Base-by-base conservation (phyloP, 2,329 filamentous ascomycete genomes). In the Xylariaceae sp. region DNA sequence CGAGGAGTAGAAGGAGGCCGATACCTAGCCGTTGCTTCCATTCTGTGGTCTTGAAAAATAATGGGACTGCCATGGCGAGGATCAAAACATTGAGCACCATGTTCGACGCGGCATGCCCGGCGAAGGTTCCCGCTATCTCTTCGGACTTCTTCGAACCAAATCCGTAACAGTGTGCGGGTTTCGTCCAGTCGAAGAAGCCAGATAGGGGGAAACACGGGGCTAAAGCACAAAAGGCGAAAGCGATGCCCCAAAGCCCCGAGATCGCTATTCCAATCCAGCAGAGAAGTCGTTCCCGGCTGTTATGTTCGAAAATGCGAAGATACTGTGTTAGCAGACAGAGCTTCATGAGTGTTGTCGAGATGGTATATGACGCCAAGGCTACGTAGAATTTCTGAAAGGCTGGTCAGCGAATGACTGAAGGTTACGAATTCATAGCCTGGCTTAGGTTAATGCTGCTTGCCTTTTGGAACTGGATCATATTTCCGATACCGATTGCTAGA, bases 291-390 rank as follows among this genome's bases (percentile, higher is more conserved):
- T 59, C 48, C n/a, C 60, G 64, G 2, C 16, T 58, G 16, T 57
- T 63, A 7, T 48, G 56, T 1, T 61, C 53, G 60, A 71, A 74
- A n/a, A 75, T 61, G 9, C 73, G 71, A 16, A 75, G 67, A 58
- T 74, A 76, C 37, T 75, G 74, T 10, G 70, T 56, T 1, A 75
- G 64, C 0, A 76, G 66, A 5, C 72, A 73, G 6, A 75, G 64
- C 45, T 76, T 76, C 64, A 74, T 70, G 26, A 74, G 67, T 0
- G 69, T 68, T 12, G 70, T 71, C 9, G 72, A 73, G 43, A 71
- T 55, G 16, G 56, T 63, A 57, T 73, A 75, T 7, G 68, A 62
- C 7, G 62, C 67, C 48, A 73, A 64, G 9, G 65, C 57, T 2
- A 74, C 57, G 55, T 74, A 75, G 53, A 71, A 71, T 10, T 63